Evolutionary conservation across 1,284 basidiomycete species (phyloP), one percentile per base, ranked within the genome.

Genomic region (Ganoderma boninense): DNA sequence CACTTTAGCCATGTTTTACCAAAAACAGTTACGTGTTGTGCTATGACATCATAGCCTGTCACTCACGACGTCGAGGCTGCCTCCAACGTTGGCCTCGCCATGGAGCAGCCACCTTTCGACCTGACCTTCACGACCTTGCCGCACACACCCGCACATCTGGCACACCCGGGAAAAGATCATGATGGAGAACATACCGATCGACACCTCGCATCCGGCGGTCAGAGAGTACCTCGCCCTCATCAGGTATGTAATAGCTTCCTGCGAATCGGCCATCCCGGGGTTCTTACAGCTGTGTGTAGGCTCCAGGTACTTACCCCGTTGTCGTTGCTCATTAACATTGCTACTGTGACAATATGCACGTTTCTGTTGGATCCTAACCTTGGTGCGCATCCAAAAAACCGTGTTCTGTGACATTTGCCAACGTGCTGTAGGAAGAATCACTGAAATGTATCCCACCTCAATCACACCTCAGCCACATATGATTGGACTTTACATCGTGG

Each of bases 251-350:
- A 29, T 4, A 57, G 8, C 7, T 35, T 14, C 4, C 23, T 14
- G 2, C 20, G 32, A 14, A 16, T 38, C 35, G 23, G 35, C 35
- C 23, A 13, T 44, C 38, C 26, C 20, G 6, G 23, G 43, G 2
- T 62, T 18, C 16, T 62, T 14, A 62, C 29, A 4, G 43, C 40
- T 0, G 7, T 43, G 23, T 3, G 10, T 66, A 88, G 92, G 62
- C 84, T 95, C 10, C 93, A 95, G 80, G 92, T 95, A 40, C 81
- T 94, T 54, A 92, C 94, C 0, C 95, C 95, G 0, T 83, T 96
- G 1, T 93, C 92, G 23, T 86, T 91, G 23, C 85, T 95, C 71
- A 87, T 95, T 72, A 92, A 90, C 77, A 88, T 93, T 54, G 90
- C 87, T 0, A 84, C 87, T 0, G 80, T 90, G 42, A 76, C 89